Evolutionary conservation across 257 asterid genomes (phyloP).

Genomic region (Gardenia jasminoides): DNA sequence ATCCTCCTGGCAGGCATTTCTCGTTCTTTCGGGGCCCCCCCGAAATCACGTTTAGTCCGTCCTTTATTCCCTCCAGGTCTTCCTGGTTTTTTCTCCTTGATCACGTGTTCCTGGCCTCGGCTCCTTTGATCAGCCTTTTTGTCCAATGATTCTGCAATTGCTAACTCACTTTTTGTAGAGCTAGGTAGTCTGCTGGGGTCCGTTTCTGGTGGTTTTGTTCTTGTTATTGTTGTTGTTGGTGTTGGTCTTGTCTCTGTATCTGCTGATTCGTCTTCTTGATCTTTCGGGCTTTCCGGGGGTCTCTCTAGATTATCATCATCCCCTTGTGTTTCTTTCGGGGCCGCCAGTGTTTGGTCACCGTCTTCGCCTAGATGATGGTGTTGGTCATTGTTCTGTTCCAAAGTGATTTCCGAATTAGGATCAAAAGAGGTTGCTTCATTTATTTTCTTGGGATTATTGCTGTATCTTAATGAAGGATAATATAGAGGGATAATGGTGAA

Average conservation of each 20-base stretch:
- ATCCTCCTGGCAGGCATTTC: conserved; percentile 1
- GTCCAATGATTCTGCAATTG: conserved; percentile 1
- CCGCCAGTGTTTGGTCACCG: background rate
- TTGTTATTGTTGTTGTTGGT: too few species aligned
- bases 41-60: conserved; percentile 6
- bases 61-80: conserved; percentile 17
- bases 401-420: background rate
- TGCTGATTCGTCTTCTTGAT: background rate
- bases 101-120: background rate
- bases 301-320: background rate
- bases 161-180: background rate
- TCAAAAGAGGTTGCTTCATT: conserved; percentile 18
- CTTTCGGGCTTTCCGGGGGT: background rate
- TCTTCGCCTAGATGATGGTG: background rate
- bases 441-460: conserved; percentile 17
- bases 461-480: conserved; percentile 30
- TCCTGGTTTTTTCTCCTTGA: conserved; percentile 5
- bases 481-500: conserved; percentile 51
- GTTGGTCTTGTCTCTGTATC: background rate
- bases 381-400: background rate
- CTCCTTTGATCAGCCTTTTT: background rate
- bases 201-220: background rate
- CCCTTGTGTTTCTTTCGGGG: background rate
- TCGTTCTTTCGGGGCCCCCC: background rate
- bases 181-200: background rate